Percentiles rank a stretch among this genome's conserved stretches.
Conservation (phyloP, 495 filamentous ascomycete genomes). For the Podospora sp. region DNA sequence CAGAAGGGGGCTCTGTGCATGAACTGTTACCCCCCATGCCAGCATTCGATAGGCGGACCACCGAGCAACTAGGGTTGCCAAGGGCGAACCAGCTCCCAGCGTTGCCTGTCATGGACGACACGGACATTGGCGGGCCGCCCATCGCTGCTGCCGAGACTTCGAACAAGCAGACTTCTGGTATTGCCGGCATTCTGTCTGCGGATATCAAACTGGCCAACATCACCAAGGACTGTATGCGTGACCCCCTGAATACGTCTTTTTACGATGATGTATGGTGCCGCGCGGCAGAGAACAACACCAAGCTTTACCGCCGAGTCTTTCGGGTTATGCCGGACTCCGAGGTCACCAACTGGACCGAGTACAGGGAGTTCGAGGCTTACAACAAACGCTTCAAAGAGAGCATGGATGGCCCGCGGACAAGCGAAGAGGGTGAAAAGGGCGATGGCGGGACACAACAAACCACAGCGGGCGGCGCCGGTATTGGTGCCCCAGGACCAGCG, state of each 20-base stretch:
- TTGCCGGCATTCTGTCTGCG: slow-evolving; percentile 59
- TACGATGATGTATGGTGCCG: slow-evolving; percentile 84
- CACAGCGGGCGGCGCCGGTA: slow-evolving; percentile 32
- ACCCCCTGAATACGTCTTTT: slow-evolving; percentile 82
- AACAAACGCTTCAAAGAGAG: slow-evolving; percentile 75
- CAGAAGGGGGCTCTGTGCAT: slow-evolving; percentile 38
- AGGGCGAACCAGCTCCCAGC: slow-evolving; percentile 66
- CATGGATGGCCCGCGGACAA: slow-evolving; percentile 47
- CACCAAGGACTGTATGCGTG: slow-evolving; percentile 63
- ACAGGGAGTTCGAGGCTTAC: slow-evolving; percentile 84
- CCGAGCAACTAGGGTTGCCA: slow-evolving; percentile 58
- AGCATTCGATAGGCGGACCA: slow-evolving; percentile 51
- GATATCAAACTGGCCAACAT: slow-evolving; percentile 64
- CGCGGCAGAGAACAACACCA: slow-evolving; percentile 93
- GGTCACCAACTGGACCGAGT: slow-evolving; percentile 90
- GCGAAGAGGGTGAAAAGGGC: slow-evolving; percentile 40
- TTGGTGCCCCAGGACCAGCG: slow-evolving; percentile 35
- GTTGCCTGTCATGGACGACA: slow-evolving; percentile 70
- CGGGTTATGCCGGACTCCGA: slow-evolving; percentile 96
- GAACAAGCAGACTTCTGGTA: slow-evolving; percentile 36
- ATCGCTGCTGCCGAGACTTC: slow-evolving; percentile 49
- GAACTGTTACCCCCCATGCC: slow-evolving; percentile 55
- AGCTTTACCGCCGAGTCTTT: slow-evolving; percentile 90
- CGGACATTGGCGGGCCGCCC: slow-evolving; percentile 74
- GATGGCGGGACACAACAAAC: slow-evolving; percentile 19